Conservation (phyloP, 805 yeast species). For the Zygoascus bituminiphila region DNA sequence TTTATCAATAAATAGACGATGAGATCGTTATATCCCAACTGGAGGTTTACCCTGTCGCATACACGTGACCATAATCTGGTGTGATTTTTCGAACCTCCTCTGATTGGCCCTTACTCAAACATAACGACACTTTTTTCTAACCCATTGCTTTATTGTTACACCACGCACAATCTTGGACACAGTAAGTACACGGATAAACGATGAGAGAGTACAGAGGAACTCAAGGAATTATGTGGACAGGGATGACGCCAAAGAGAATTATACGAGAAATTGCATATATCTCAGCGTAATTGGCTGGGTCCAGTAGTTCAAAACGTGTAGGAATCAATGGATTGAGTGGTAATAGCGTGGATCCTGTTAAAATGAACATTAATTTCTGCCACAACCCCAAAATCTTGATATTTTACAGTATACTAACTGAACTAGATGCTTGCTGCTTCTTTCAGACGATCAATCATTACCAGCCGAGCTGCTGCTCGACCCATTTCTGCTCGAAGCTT, state of each 20-base stretch:
- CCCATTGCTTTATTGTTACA: not conserved
- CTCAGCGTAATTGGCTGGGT: too few species aligned
- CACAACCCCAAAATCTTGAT: too few species aligned
- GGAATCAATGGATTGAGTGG: not conserved
- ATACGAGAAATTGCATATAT: too few species aligned
- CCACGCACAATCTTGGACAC: not conserved
- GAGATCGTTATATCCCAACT: too few species aligned
- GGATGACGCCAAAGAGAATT: too few species aligned
- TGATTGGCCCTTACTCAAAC: not conserved
- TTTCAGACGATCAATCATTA: conserved; percentile 2
- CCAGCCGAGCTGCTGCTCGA: conserved; percentile 3
- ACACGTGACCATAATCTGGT: not conserved
- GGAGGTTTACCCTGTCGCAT: not conserved
- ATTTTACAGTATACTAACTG: not conserved
- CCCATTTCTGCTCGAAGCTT: not conserved
- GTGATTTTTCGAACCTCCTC: not conserved
- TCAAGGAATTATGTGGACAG: too few species aligned
- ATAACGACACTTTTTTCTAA: not conserved
- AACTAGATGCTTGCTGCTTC: conserved; percentile 2
- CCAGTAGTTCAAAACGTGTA: too few species aligned
- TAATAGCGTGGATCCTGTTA: too few species aligned
- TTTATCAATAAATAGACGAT: too few species aligned
- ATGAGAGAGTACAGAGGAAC: too few species aligned
- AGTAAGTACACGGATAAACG: too few species aligned
- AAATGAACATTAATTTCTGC: too few species aligned